Base-by-base conservation (phyloP, 495 filamentous ascomycete species). In the Annulohypoxylon bovei region DNA sequence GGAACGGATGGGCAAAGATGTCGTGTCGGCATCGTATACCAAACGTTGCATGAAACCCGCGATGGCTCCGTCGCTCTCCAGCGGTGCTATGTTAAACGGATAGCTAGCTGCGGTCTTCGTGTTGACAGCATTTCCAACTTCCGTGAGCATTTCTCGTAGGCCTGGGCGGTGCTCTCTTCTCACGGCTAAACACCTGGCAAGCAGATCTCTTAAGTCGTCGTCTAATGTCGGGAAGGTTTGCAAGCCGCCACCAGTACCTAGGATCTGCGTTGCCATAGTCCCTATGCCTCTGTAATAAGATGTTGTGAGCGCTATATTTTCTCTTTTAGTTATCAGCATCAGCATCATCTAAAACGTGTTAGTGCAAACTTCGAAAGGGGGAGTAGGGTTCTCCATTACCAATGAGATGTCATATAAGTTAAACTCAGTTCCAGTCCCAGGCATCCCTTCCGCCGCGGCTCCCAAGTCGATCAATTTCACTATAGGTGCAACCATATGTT, bases 391-490 rank as follows among this genome's bases (percentile, higher is more conserved):
- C 5, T 37, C 18, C 20, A 4, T 56, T 56, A 56, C 53, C 12
- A 6, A 14, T 14, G 53, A 37, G 14, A 56, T 25, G 20, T 56
- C 53, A 8, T 20, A 23, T 39, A 56, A 25, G 40, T 56, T 56
- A 25, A 6, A 37, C 6, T 12, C 7, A 4, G 5, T 6, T 14
- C 53, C 53, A 2, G 3, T 5, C 6, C 33, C 33, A 7, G n/a
- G n/a, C 3, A 7, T 22, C 14, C n/a, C n/a, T 39, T 25, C 18
- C 7, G 14, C n/a, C 5, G 32, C 32, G 2, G 8, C 18, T 18
- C 28, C 39, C 3, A 60, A 46, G 9, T 60, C 40, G 9, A 60
- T 60, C 14, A 47, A 22, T 47, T 60, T 60, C 25, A n/a, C 14
- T 6, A 25, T n/a, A 16, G 56, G 56, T 0, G 4, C 33, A 6